Base-by-base conservation (phyloP, 139 green algal genomes). In the Diplosphaera chodatii region DNA sequence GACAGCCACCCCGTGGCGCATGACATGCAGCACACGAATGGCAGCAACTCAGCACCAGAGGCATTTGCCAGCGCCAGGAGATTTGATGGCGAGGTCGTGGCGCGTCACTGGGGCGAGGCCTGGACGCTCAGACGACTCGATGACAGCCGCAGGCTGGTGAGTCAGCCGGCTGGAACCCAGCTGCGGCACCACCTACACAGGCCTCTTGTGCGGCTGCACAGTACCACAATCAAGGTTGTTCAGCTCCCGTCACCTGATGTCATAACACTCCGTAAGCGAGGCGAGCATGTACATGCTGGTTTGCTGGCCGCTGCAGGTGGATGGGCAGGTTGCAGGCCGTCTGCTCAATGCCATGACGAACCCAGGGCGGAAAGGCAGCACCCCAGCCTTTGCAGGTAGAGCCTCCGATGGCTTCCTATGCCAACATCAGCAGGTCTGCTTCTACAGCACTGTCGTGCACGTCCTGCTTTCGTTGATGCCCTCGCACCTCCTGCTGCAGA, bases 391-490 rank as follows among this genome's bases (percentile, higher is more conserved):
- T 21, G 16, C 48, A 59, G 48, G 48, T 59, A 8, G 37, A n/a
- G n/a, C n/a, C n/a, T n/a, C n/a, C n/a, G n/a, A n/a, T n/a, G n/a
- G n/a, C n/a, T n/a, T n/a, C n/a, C n/a, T n/a, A 18, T 59, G 48
- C 16, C 48, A 59, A 25, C 48, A 10, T 59, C 37, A 6, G 8
- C 6, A 48, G 8, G 10, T 48, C 37, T 48, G 37, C 37, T n/a
- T n/a, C n/a, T 31, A 55, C 55, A 55, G 71, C 71, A 3, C 25
- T 13, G 1, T 40, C 40, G 16, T 81, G 76, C 70, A 71, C 70
- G 13, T 20, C 8, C 0, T 41, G 71, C 4, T 62, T 81, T 8
- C 66, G 75, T 27, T 63, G 68, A 13, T 22, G 10, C 13, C 15
- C 32, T 48, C 3, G 8, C 28, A 65, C n/a, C n/a, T n/a, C 15